phyloP scores from a whole-genome alignment of 2,329 filamentous ascomycete species.

The Scytalidium lignicola region DNA sequence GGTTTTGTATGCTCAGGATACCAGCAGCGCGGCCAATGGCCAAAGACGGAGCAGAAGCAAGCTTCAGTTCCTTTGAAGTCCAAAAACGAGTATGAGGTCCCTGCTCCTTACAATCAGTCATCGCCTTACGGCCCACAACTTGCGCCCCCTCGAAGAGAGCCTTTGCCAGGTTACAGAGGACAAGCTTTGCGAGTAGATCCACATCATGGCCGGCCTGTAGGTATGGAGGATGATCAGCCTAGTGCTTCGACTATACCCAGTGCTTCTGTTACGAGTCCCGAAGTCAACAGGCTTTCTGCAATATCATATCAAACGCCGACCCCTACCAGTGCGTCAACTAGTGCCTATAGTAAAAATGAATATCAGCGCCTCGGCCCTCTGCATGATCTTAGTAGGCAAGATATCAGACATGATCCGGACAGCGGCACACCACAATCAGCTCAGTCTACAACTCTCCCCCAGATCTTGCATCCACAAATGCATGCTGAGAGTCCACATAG shows the following conservation, averaged over 20 bases:
- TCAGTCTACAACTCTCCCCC: constrained; percentile 40
- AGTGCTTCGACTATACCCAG: constrained; percentile 56
- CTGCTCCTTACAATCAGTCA: constrained; percentile 50
- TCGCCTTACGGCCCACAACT: constrained; percentile 44
- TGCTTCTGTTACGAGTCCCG: constrained; percentile 52
- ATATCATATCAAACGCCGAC: constrained; percentile 51
- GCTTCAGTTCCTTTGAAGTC: constrained; percentile 73
- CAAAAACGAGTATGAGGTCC: constrained; percentile 58
- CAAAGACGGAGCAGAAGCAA: constrained; percentile 68
- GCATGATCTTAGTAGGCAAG: constrained; percentile 52
- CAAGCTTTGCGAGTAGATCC: constrained; percentile 59
- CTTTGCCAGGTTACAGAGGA: constrained; percentile 55
- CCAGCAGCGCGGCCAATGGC: constrained; percentile 71
- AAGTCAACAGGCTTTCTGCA: constrained; percentile 54
- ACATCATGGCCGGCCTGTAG: constrained; percentile 48
- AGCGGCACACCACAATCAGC: constrained; percentile 35
- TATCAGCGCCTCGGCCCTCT: constrained; percentile 57
- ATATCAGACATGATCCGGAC: constrained; percentile 40
- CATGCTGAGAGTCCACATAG: constrained; percentile 23
- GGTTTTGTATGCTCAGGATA: constrained; percentile 92
- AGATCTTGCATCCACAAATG: constrained; percentile 37
- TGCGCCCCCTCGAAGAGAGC: constrained; percentile 42
- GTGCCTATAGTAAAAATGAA: constrained; percentile 42
- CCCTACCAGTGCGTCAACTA: constrained; percentile 50
- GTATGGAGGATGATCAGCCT: constrained; percentile 52